Base-by-base conservation (phyloP, 2,329 filamentous ascomycete species). In the Neonectria faginata region DNA sequence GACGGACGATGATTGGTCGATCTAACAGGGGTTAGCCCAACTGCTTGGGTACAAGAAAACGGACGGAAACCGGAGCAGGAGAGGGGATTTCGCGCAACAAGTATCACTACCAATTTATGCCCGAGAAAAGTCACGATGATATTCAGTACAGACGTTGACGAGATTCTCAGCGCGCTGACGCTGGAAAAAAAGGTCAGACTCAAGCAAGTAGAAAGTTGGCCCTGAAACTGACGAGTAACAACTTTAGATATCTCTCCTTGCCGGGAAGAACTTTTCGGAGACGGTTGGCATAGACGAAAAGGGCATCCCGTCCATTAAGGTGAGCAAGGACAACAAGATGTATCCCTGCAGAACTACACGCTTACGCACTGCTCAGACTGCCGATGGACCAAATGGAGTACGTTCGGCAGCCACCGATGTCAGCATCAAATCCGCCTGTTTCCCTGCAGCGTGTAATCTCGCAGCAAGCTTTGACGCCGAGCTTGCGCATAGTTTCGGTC, bases 391-490 rank as follows among this genome's bases (percentile, higher is more conserved):
- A 53, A 79, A 79, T 66, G 77, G 77, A 11, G 74, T 76, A n/a
- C 76, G 77, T 9, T 70, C 71, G 44, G 77, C 76, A 11, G 72
- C 74, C 11, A 73, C 71, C 44, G 72, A 74, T 18, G 67, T 67
- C 6, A 72, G 72, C 52, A 76, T 74, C 31, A 73, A 70, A 7
- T 75, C 76, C 0, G 75, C 76, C 9, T 79, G 77, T 62, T 78
- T 75, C 41, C 74, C 71, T 6, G 76, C 68, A 60, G 77, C 71
- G 62, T 75, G 74, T 41, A 75, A 65, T 42, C 67, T 91, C 50
- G 89, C 88, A 5, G 86, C 89, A 10, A 90, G 88, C 9, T 91
- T 88, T 80, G 88, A 91, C 69, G 69, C 80, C 2, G 83, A 87
- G 4, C 78, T 91, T 18, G 82, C 90, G 33, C 77, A 84, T 51